Percentiles rank a stretch among this genome's conserved stretches.
These are phyloP conservation scores for Penicillium capsulatum DNA, from an alignment of 2,329 filamentous ascomycete genomes.

Conservation along the genomic window DNA sequence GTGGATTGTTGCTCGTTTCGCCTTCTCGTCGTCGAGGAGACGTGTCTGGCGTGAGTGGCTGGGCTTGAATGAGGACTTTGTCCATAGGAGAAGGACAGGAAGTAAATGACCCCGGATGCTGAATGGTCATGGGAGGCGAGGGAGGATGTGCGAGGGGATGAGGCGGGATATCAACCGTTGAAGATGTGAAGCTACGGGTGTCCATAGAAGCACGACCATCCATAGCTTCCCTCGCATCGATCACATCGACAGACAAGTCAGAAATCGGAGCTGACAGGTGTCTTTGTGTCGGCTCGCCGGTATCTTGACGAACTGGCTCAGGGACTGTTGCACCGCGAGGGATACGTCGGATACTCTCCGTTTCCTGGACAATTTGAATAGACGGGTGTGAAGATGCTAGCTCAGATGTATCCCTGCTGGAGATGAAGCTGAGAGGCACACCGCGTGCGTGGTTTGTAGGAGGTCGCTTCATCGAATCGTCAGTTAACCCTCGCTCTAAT, in stretches of 20 bases:
- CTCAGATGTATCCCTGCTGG: constrained; percentile 27
- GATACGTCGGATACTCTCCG: constrained; percentile 49
- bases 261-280: constrained; percentile 53
- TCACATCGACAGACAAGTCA: constrained; percentile 50
- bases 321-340: constrained; percentile 44
- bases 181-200: constrained; percentile 33
- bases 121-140: constrained; percentile 45
- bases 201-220: constrained; percentile 32
- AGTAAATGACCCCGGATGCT: constrained; percentile 34
- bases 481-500: constrained; percentile 59
- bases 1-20: constrained; percentile 15
- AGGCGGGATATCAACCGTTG: constrained; percentile 40
- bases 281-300: constrained; percentile 44
- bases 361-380: constrained; percentile 49
- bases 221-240: constrained; percentile 38
- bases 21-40: constrained; percentile 33
- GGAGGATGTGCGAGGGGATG: constrained; percentile 47
- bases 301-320: constrained; percentile 18
- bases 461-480: constrained; percentile 46
- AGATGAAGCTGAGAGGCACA: constrained; percentile 25
- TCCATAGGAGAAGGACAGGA: constrained; percentile 32
- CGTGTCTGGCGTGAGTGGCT: constrained; percentile 43
- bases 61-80: constrained; percentile 31
- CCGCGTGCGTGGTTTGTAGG: constrained; percentile 21
- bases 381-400: constrained; percentile 46